Percentiles rank a stretch among this genome's conserved stretches.
Evolutionary conservation across 192 early-diverging fungal genomes (phyloP).

Genomic region (Backusella westeae): DNA sequence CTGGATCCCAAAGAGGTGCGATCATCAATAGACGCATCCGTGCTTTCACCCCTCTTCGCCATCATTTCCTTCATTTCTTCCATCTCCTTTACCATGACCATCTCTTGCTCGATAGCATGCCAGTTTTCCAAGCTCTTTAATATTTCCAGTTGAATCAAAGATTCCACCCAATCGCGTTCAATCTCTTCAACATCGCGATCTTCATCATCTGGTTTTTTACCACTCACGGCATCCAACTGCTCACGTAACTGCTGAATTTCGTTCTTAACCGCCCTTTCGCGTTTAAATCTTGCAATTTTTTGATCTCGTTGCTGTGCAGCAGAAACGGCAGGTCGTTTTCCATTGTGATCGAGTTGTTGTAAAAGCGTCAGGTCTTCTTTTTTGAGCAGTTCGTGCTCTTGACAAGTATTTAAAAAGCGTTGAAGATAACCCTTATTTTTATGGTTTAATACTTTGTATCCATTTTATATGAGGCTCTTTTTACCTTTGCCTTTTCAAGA

Average conservation of each 20-base stretch:
- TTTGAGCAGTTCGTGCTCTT: conserved; percentile 36
- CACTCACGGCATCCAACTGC: conserved; percentile 14
- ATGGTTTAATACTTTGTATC: not conserved
- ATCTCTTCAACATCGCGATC: conserved; percentile 65
- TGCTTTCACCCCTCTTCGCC: conserved; percentile 12
- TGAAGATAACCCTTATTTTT: conserved; percentile 36
- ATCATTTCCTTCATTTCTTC: conserved; percentile 46
- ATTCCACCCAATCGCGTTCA: conserved; percentile 70
- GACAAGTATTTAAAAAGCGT: conserved; percentile 32
- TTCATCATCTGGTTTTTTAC: conserved; percentile 38
- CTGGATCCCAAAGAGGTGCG: conserved; percentile 14
- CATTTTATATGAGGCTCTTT: not conserved
- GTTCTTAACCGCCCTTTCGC: conserved; percentile 71
- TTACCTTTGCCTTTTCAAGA: conserved; percentile 53
- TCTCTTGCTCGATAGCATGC: conserved; percentile 71
- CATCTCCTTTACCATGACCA: conserved; percentile 77
- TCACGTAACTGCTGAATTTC: conserved; percentile 43
- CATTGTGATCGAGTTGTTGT: not conserved
- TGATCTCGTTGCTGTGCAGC: conserved; percentile 55
- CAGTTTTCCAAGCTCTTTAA: conserved; percentile 72
- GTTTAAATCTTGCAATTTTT: conserved; percentile 75
- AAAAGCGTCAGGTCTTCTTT: conserved; percentile 19
- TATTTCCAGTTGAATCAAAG: conserved; percentile 71
- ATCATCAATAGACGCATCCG: conserved; percentile 14
- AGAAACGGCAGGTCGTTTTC: conserved; percentile 18